Percentiles rank a stretch among this genome's conserved stretches.
Evolutionary conservation across 2,329 filamentous ascomycete genomes (phyloP).

Genomic region (Cercospora sesami): DNA sequence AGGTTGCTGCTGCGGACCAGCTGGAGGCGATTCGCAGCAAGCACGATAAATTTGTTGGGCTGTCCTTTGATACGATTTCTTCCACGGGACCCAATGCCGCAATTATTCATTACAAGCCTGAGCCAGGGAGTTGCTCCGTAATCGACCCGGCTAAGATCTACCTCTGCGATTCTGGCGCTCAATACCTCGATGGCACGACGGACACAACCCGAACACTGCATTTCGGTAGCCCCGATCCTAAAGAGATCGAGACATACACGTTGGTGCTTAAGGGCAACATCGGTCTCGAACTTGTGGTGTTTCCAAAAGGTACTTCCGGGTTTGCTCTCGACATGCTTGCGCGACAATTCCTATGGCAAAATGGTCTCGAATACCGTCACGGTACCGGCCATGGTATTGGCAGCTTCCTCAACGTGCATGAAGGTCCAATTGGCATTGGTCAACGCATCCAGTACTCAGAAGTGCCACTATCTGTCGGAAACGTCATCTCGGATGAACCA

Average conservation of each 20-base stretch:
- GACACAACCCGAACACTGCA: conserved; percentile 93
- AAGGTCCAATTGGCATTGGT: conserved; percentile 94
- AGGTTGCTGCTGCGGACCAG: conserved; percentile 89
- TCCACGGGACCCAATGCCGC: conserved; percentile 91
- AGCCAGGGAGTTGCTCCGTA: conserved; percentile 74
- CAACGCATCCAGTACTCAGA: conserved; percentile 89
- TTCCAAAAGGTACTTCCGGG: conserved; percentile 92
- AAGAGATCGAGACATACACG: conserved; percentile 87
- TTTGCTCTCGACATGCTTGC: conserved; percentile 88
- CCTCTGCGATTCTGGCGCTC: conserved; percentile 95
- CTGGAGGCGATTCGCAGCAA: conserved; percentile 72
- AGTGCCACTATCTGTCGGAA: conserved; percentile 83
- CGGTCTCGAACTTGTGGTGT: conserved; percentile 78
- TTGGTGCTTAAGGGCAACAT: conserved; percentile 84
- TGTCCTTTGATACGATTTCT: conserved; percentile 95
- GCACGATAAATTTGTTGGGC: conserved; percentile 75
- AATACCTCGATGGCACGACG: conserved; percentile 92
- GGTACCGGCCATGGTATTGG: conserved; percentile 96
- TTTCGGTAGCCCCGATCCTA: conserved; percentile 78
- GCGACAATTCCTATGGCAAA: conserved; percentile 87
- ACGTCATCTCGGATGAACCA: conserved; percentile 91
- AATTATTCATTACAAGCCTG: conserved; percentile 92
- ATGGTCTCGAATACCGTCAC: conserved; percentile 92
- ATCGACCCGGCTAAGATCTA: conserved; percentile 88
- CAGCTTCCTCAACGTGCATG: conserved; percentile 93